Evolutionary conservation across 2,329 filamentous ascomycete genomes (phyloP), one percentile per base, ranked within the genome.

Genomic region (Ceratocystis destructans): DNA sequence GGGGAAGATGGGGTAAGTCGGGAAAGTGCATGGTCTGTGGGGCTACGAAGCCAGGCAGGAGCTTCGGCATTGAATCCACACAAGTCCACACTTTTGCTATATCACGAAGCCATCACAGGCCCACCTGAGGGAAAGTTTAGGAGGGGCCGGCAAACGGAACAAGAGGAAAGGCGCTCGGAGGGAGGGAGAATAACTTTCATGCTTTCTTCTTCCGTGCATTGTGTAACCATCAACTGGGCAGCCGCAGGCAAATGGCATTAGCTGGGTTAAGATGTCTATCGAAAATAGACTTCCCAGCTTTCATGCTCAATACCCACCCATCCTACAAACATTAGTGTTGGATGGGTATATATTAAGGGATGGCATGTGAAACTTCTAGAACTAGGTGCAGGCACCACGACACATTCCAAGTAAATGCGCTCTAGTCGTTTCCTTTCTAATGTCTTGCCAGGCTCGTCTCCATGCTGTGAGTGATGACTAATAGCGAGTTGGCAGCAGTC

Each of bases 11-110:
- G 55, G 25, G 55, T 37, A 59, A 59, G 28, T 59, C 55, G 55
- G 55, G 55, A 59, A 59, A 59, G 28, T 20, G 55, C 55, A 59
- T 59, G 28, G 12, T 31, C 33, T 59, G 55, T 59, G 55, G 55
- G 55, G 55, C 28, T 4, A n/a, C 12, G 37, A 31, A n/a, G 20
- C 55, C 55, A 17, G 55, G 33, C 25, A 20, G 55, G 55, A 37
- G 25, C 28, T 20, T 12, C 28, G 55, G 55, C 55, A 59, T 59
- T 33, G 15, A 20, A 37, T 31, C 55, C 31, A 31, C 31, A n/a
- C 25, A 31, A 59, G 48, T 15, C 8, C 48, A 53, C 22, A 25
- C 20, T 50, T 25, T 50, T 22, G 20, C 15, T 6, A 25, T 50
- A 50, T 50, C 8, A 10, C 22, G 12, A 53, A 53, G 48, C 15